These are phyloP conservation scores for Lineolata rhizophorae DNA, from an alignment of 495 filamentous ascomycete genomes.

Conservation along the genomic window DNA sequence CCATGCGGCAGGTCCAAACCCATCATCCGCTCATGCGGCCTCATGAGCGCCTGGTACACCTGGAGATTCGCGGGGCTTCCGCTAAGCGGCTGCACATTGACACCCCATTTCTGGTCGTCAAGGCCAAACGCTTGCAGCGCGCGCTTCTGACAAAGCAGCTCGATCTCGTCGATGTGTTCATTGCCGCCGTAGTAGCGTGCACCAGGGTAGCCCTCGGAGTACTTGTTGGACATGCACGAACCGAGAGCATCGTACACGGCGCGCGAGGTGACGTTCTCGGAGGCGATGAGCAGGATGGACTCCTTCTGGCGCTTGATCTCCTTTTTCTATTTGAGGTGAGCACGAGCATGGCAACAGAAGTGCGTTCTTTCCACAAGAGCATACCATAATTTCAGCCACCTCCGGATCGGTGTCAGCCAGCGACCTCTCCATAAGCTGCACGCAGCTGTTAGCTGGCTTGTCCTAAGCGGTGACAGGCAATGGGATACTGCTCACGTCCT, in stretches of 20 bases:
- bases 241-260: constrained; percentile 79
- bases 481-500: constrained; percentile 40
- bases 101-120: constrained; percentile 79
- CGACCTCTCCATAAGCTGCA: constrained; percentile 72
- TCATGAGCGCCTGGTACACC: constrained; percentile 98
- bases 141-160: constrained; percentile 87
- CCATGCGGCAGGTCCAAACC: constrained; percentile 93
- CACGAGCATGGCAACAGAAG: constrained; percentile 2
- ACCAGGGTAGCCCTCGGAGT: constrained; percentile 96
- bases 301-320: constrained; percentile 96
- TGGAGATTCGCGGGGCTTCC: constrained; percentile 92
- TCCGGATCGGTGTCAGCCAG: constrained; percentile 74
- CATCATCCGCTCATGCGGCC: constrained; percentile 89
- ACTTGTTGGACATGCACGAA: constrained; percentile 94
- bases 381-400: constrained; percentile 83
- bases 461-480: background rate
- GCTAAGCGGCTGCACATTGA: constrained; percentile 92
- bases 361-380: constrained; percentile 5
- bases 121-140: constrained; percentile 83
- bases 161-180: constrained; percentile 92
- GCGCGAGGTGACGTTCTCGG: constrained; percentile 74
- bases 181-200: constrained; percentile 99
- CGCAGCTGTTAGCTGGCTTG: constrained; percentile 27
- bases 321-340: constrained; percentile 38
- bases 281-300: constrained; percentile 95